Base-by-base conservation (phyloP, 2,329 filamentous ascomycete genomes). In the Furcasterigmium furcatum region DNA sequence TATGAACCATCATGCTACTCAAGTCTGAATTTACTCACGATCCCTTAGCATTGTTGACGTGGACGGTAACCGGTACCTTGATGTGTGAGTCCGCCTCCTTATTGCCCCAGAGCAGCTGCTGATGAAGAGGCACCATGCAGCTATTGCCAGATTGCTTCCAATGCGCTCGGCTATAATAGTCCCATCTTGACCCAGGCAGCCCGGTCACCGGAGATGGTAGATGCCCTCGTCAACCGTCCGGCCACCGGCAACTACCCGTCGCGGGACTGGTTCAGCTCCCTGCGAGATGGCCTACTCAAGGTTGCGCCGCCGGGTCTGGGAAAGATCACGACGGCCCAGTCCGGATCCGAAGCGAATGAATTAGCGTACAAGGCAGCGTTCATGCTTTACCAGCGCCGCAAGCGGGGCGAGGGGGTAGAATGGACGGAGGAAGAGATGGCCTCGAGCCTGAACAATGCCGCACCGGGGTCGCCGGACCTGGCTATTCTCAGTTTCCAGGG, bases 331-430 rank as follows among this genome's bases (percentile, higher is more conserved):
- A 91, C 88, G 38, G 86, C 81, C 41, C 82, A 85, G 70, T 79
- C 87, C 36, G 87, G 87, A 47, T 89, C 85, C 22, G 88, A 91
- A 60, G 87, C 87, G 64, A 91, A 91, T 66, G 88, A 91, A 68
- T 84, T 87, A 38, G 88, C 87, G 45, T 91, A 87, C 77, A 91
- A 91, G 71, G 87, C 87, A 10, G 87, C 88, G 21, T 91, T 91
- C 70, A 91, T 91, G 84, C 89, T 82, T 72, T 82, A 82, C 64
- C 77, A 84, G 42, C 85, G 85, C 58, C 76, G 80, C 48, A 7
- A 27, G 24, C 24, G 24, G 24, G 24, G 7, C 7, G 12, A 27
- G 12, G 24, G 24, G 7, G 7, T 79, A 29, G 84, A 87, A 25
- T 91, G 89, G 71, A 81, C 82, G 6, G 69, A 77, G 20, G 79